A percentile compares a stretch with the other conserved stretches of the same genome.
Evolutionary conservation across 2,329 filamentous ascomycete genomes (phyloP).

Genomic region (Tolypocladium tropicale): DNA sequence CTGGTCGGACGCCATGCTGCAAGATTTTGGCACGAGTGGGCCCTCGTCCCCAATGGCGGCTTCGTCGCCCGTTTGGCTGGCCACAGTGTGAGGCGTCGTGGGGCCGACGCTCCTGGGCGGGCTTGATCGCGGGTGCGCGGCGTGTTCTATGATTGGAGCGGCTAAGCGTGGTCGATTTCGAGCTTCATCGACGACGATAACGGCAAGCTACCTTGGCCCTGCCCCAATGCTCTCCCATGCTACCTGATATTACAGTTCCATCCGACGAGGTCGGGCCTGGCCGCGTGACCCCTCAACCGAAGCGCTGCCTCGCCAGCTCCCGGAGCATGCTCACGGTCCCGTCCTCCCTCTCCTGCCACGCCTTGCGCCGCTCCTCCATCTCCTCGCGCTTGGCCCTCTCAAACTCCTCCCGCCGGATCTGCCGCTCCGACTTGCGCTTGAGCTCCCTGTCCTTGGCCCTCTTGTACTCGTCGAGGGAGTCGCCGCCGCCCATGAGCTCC

Average conservation of each 20-base stretch:
- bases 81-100: not conserved
- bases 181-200: too few species aligned
- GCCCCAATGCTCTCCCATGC: not conserved
- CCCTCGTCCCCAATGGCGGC: too few species aligned
- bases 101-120: not conserved
- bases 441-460: slow-evolving; percentile 53
- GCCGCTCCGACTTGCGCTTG: slow-evolving; percentile 71
- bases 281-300: slow-evolving; percentile 39
- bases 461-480: slow-evolving; percentile 58
- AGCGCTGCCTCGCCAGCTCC: slow-evolving; percentile 68
- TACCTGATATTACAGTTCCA: not conserved
- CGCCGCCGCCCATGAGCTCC: slow-evolving; percentile 68
- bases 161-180: too few species aligned
- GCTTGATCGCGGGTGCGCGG: not conserved
- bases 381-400: slow-evolving; percentile 65
- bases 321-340: slow-evolving; percentile 74
- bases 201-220: too few species aligned
- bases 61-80: not conserved
- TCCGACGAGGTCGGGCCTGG: not conserved
- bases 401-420: slow-evolving; percentile 73
- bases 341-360: slow-evolving; percentile 67
- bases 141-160: not conserved
- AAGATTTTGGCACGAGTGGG: not conserved
- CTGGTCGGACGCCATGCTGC: not conserved
- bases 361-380: slow-evolving; percentile 63